Percentiles rank a stretch among this genome's conserved stretches.
These are phyloP conservation scores for Chimonanthus salicifolius DNA, from an alignment of 164 flowering plant species.

Conservation along the genomic window DNA sequence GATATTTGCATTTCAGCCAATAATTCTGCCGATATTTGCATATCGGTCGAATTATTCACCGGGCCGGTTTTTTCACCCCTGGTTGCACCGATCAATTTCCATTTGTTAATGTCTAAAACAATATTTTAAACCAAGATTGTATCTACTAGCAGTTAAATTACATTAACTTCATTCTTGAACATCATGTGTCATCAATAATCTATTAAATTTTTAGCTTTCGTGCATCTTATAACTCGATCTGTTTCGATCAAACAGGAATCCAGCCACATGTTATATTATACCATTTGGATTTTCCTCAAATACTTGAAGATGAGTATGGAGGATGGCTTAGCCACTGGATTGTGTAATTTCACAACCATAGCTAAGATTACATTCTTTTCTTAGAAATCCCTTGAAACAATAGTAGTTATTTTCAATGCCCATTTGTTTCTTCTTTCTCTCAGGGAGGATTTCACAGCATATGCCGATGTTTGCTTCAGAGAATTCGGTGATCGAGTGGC, in stretches of 20 bases:
- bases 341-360: neutral
- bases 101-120: too few species aligned
- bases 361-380: slow-evolving; percentile 2
- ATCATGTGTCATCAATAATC: too few species aligned
- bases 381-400: neutral
- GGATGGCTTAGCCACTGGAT: slow-evolving; percentile 9
- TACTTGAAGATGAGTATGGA: slow-evolving; percentile 7
- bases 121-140: neutral
- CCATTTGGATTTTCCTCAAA: slow-evolving; percentile 9
- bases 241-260: neutral
- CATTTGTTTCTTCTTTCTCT: neutral
- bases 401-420: neutral
- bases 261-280: slow-evolving; percentile 4
- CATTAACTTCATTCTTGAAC: too few species aligned
- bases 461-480: slow-evolving; percentile 8
- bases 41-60: too few species aligned
- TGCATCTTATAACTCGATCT: too few species aligned
- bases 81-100: too few species aligned
- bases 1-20: too few species aligned
- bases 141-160: neutral
- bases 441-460: slow-evolving; percentile 12
- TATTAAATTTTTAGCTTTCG: neutral
- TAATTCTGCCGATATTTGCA: too few species aligned
- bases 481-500: slow-evolving; percentile 48
- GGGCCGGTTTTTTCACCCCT: too few species aligned